phyloP scores from a whole-genome alignment of 1,139 yeast species.

The Geotrichum siamense region DNA sequence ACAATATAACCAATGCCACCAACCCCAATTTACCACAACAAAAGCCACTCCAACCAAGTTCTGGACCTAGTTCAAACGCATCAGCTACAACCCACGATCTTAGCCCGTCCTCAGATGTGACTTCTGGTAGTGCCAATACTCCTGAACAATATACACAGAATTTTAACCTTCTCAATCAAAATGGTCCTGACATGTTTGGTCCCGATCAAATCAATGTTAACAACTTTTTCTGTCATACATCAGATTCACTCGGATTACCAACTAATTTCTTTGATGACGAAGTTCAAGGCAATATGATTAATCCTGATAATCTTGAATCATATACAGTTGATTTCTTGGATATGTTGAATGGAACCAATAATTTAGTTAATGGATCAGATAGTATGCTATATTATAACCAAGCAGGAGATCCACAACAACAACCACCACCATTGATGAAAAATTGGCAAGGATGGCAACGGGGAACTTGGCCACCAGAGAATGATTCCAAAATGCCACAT shows the following conservation, averaged over 20 bases:
- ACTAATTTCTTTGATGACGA: conserved; percentile 7
- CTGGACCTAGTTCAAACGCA: background rate
- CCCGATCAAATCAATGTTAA: background rate
- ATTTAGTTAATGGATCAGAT: conserved; percentile 3
- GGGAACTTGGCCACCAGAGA: no score
- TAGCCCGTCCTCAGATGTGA: conserved; percentile 6
- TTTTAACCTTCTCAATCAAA: conserved; percentile 12
- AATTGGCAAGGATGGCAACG: no score
- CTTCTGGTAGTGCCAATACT: conserved; percentile 5
- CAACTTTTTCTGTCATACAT: conserved; percentile 6
- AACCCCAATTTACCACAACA: background rate
- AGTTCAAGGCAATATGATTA: background rate
- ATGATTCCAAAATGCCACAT: no score
- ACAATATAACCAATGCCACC: conserved; percentile 4
- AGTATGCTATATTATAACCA: no score
- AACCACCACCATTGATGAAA: no score
- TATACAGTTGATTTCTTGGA: conserved; percentile 6
- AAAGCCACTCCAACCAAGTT: background rate
- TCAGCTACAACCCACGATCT: background rate
- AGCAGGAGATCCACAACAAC: no score
- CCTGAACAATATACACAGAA: conserved; percentile 12
- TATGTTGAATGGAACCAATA: conserved; percentile 4
- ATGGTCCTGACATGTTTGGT: conserved; percentile 17
- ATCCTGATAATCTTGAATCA: conserved; percentile 6
- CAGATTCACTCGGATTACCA: conserved; percentile 11